phyloP scores from a whole-genome alignment of 2,329 filamentous ascomycete genomes.

The Penicillium aurantiogriseum region DNA sequence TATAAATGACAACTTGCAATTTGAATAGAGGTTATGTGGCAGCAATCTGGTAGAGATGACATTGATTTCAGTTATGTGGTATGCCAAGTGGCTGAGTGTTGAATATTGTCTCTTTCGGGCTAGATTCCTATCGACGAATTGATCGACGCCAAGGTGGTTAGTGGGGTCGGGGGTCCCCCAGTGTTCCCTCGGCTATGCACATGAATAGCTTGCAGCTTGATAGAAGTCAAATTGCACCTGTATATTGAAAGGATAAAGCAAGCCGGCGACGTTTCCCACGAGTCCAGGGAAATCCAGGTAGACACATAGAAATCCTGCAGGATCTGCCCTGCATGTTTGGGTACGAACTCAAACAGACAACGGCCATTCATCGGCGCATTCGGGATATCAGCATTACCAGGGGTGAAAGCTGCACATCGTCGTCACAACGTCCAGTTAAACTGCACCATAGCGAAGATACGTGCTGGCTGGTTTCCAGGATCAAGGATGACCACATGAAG shows the following conservation, averaged over 20 bases:
- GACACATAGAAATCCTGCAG: background rate
- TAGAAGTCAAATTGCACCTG: background rate
- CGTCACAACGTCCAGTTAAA: background rate
- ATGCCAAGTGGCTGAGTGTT: conserved; percentile 43
- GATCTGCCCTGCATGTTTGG: background rate
- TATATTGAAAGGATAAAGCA: background rate
- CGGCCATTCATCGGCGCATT: background rate
- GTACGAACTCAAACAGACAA: background rate
- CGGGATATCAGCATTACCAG: background rate
- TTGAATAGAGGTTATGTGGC: conserved; percentile 45
- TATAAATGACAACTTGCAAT: conserved; percentile 45
- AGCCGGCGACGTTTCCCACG: background rate
- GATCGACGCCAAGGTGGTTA: conserved; percentile 55
- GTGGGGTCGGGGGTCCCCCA: conserved; percentile 53
- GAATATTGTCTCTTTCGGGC: conserved; percentile 55
- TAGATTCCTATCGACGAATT: conserved; percentile 59
- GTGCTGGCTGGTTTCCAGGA: background rate
- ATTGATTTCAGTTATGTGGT: conserved; percentile 52
- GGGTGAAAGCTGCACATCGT: background rate
- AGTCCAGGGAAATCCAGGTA: background rate
- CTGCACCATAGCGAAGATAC: background rate
- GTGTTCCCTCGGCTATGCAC: conserved; percentile 31
- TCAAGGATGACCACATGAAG: background rate
- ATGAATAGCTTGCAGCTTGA: conserved; percentile 12
- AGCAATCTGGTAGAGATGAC: conserved; percentile 45